Conservation (phyloP, 176 grass and related monocot species). For the Zizania latifolia region DNA sequence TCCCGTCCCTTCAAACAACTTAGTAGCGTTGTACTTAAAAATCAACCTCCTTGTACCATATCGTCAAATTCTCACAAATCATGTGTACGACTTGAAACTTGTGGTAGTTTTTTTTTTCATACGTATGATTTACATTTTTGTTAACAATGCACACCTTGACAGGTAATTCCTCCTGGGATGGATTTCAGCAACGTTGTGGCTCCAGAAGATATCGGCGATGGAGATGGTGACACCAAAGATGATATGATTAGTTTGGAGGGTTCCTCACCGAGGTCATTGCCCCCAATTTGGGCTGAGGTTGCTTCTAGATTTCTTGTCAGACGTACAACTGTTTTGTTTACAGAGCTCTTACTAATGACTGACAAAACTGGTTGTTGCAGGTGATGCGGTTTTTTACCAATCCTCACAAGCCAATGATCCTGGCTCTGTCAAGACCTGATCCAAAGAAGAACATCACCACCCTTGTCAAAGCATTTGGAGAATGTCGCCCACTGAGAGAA, state of each 20-base stretch:
- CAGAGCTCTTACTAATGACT: not conserved
- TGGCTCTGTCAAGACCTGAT: constrained; percentile 84
- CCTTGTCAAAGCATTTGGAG: constrained; percentile 88
- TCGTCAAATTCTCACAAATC: constrained; percentile 3
- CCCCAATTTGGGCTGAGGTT: constrained; percentile 93
- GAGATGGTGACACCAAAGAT: constrained; percentile 72
- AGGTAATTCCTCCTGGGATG: constrained; percentile 99
- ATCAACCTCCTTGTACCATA: too few species aligned
- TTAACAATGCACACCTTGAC: not conserved
- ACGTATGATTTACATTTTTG: not conserved
- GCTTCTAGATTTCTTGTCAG: not conserved
- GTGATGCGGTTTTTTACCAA: constrained; percentile 85
- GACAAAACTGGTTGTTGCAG: constrained; percentile 34
- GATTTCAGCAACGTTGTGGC: constrained; percentile 90
- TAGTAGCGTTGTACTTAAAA: too few species aligned
- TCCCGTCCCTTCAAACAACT: too few species aligned
- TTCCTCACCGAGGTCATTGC: constrained; percentile 58
- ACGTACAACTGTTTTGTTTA: not conserved
- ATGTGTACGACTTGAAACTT: not conserved
- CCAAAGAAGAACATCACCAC: constrained; percentile 98
- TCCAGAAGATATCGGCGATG: constrained; percentile 58
- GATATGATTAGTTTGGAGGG: constrained; percentile 48
- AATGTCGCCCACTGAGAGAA: constrained; percentile 80
- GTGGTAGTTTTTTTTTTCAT: not conserved
- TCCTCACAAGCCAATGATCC: constrained; percentile 96